Base-by-base conservation (phyloP, 352 stramenopile species). In the Paralagenidium karlingii region DNA sequence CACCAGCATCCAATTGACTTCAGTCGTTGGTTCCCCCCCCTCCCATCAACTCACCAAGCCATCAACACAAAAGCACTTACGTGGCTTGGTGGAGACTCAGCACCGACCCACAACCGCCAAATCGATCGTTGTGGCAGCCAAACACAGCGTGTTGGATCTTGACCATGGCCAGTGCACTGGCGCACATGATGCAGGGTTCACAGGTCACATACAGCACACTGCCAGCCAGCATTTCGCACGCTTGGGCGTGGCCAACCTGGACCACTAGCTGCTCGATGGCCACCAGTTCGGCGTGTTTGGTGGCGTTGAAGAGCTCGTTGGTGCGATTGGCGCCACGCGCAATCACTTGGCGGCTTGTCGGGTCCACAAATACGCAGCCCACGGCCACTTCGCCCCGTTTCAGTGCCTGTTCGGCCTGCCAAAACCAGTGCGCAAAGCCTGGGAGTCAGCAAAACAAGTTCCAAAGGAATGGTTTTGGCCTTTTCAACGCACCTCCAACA, bases 121-220 rank as follows among this genome's bases (percentile, higher is more conserved):
- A 97, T 39, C 79, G 81, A 42, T 96, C 82, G 44, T 97, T 97
- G 45, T 83, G 67, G 51, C 82, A 95, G 13, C 87, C 87, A 64
- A 94, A 97, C 26, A 82, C 76, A 34, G 93, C 84, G 6, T 45
- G 49, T 29, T 63, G 45, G 32, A 97, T 82, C 30, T 48, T 64
- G 10, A 95, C 53, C 34, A 82, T 63, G 11, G 68, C 63, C 13
- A 97, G 56, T n/a, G 86, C 87, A 21, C 63, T 66, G 3, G 88
- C 86, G 34, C 88, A 97, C 88, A 97, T 97, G 46, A 97, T 96
- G 53, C 88, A 97, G 5, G 88, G 88, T 59, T 97, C 88, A 26
- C 82, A 94, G 8, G 88, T 96, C 29, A 96, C 87, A 49, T 88
- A 91, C 25, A 91, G 55, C 34, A 58, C 73, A 33, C 65, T 78